Conservation (phyloP, 352 stramenopile genomes). For the Phytophthora constricta region DNA sequence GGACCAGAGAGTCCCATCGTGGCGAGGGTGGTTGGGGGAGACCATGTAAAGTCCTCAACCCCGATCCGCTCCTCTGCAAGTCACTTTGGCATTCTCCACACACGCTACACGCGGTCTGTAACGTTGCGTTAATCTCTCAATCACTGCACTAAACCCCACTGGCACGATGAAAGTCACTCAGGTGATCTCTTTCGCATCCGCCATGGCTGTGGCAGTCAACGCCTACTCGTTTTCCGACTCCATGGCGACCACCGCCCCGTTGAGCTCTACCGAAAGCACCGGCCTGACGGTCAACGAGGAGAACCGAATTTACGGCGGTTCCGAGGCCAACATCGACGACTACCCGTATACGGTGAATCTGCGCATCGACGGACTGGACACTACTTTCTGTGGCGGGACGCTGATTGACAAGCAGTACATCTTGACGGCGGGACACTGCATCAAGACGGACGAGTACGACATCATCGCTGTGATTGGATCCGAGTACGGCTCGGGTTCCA, state of each 20-base stretch:
- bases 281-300: constrained; percentile 29
- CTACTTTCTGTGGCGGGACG: constrained; percentile 62
- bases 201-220: constrained; percentile 11
- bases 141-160: neutral
- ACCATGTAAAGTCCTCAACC: constrained; percentile 2
- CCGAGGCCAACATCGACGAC: constrained; percentile 49
- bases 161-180: constrained; percentile 36
- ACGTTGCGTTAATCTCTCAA: constrained; percentile 13
- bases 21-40: constrained; percentile 10
- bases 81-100: constrained; percentile 33
- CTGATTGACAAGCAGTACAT: constrained; percentile 68
- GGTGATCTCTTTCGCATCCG: constrained; percentile 24
- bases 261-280: constrained; percentile 21
- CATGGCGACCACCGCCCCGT: constrained; percentile 10
- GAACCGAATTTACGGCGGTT: constrained; percentile 59
- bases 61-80: constrained; percentile 29
- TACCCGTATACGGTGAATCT: constrained; percentile 61
- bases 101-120: neutral
- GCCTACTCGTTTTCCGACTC: constrained; percentile 42
- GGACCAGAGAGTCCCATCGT: constrained; percentile 18
- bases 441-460: constrained; percentile 42
- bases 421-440: constrained; percentile 73
- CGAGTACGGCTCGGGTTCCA: constrained; percentile 16
- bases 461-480: constrained; percentile 47
- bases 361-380: constrained; percentile 38